Base-by-base conservation (phyloP, 192 early-diverging fungal genomes). In the Podila clonocystis region DNA sequence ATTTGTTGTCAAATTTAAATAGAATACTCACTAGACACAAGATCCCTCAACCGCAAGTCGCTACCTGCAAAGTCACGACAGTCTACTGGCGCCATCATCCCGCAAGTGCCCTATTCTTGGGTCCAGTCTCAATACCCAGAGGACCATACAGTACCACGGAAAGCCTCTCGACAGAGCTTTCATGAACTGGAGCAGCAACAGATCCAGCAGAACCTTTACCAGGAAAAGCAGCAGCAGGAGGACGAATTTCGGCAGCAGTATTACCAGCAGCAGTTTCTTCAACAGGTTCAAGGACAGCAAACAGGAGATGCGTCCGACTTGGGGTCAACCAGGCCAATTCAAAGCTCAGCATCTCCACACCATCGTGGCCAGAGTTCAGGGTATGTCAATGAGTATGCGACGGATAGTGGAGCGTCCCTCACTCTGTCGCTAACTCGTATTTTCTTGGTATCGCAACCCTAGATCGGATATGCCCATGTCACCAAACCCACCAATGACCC, bases 401-500 rank as follows among this genome's bases (percentile, higher is more conserved):
- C 34, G 1, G 34, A 33, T 36, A 36, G 34, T 11, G 34, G 34
- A 36, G 9, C 34, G 5, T 8, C 50, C 7, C 50, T 19, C 6
- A n/a, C 50, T 52, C 50, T 6, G 5, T 24, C 52, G 7, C 52
- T 26, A 9, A 24, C 15, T 61, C 26, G 13, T 30, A 61, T 33
- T 30, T 26, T 61, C 59, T 33, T 31, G 30, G 17, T 33, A 6
- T 17, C 20, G 59, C 29, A 24, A n/a, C 52, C 17, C 9, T 65
- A 80, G 77, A 26, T 80, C 65, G 61, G 77, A 80, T 20, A 65
- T 80, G 62, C 77, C 77, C 15, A 69, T 80, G 60, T 80, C 77
- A 20, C 77, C 77, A 19, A 72, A 80, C 29, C 77, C 77, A 29
- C 77, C 77, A 0, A 73, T 80, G 77, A 80, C 77, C 33, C 77